A percentile compares a stretch with the other conserved stretches of the same genome.
Evolutionary conservation across 1,284 basidiomycete species (phyloP).

Genomic region (Cutaneotrichosporon sp.): DNA sequence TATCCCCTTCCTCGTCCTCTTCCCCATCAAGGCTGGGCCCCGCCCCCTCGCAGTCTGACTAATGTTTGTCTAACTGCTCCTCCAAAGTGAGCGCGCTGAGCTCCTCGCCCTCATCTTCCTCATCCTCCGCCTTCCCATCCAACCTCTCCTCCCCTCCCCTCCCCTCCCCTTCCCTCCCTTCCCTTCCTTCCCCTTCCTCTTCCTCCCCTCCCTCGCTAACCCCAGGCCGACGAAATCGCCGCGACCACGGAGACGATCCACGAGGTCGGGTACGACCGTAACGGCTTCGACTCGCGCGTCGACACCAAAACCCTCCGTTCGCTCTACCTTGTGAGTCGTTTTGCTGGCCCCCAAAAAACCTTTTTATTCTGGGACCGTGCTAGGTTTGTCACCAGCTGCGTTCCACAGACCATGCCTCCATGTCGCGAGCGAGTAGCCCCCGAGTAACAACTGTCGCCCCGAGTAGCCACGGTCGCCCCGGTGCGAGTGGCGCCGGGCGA

Average conservation of each 20-base stretch:
- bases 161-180: background rate
- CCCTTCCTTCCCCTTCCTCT: background rate
- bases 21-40: no score
- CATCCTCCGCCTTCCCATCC: background rate
- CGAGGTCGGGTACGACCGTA: slow-evolving; percentile 71
- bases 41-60: no score
- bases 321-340: slow-evolving; percentile 72
- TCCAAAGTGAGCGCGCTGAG: no score
- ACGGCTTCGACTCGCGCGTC: slow-evolving; percentile 84
- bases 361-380: background rate
- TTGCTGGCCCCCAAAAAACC: background rate
- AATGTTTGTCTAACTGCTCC: no score
- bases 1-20: no score
- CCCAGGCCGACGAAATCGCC: slow-evolving; percentile 8
- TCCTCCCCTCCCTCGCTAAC: background rate
- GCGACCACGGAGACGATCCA: slow-evolving; percentile 10
- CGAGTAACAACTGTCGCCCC: background rate
- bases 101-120: background rate
- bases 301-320: slow-evolving; percentile 72
- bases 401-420: background rate
- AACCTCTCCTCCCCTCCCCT: background rate
- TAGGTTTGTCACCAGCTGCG: background rate
- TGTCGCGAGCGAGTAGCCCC: background rate
- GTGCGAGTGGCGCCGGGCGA: background rate
- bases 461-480: background rate